A percentile compares a stretch with the other conserved stretches of the same genome.
phyloP scores from a whole-genome alignment of 2,329 filamentous ascomycete genomes.

The Anthostomella pinea region DNA sequence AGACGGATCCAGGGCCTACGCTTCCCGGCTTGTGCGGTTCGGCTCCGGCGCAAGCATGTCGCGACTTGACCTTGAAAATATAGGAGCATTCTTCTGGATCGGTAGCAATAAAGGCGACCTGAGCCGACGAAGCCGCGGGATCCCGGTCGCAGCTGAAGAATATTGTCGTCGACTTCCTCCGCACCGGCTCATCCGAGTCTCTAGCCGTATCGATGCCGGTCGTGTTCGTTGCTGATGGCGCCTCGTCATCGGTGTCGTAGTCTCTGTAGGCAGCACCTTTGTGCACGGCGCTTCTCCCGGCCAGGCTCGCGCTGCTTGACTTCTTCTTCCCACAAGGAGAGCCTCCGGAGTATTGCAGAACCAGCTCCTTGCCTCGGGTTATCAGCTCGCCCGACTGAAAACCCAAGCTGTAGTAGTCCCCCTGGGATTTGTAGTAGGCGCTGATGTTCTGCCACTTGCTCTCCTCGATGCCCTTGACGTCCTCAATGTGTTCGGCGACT shows the following conservation, averaged over 20 bases:
- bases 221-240: slow-evolving; percentile 11
- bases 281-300: slow-evolving; percentile 32
- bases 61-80: slow-evolving; percentile 88
- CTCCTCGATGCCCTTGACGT: slow-evolving; percentile 63
- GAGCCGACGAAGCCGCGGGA: slow-evolving; percentile 63
- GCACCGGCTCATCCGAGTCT: slow-evolving; percentile 27
- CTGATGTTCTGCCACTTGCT: slow-evolving; percentile 68
- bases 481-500: slow-evolving; percentile 63
- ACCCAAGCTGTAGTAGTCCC: slow-evolving; percentile 72
- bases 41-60: slow-evolving; percentile 70
- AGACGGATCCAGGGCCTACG: slow-evolving; percentile 71
- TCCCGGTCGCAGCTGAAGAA: slow-evolving; percentile 92
- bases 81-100: slow-evolving; percentile 91
- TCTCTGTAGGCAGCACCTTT: slow-evolving; percentile 34
- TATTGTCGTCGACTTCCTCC: slow-evolving; percentile 79
- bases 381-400: slow-evolving; percentile 54
- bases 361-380: slow-evolving; percentile 68
- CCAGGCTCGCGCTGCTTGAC: slow-evolving; percentile 31
- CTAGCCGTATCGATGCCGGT: slow-evolving; percentile 21
- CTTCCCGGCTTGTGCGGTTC: slow-evolving; percentile 71
- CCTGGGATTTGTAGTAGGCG: slow-evolving; percentile 68
- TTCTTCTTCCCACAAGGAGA: slow-evolving; percentile 64
- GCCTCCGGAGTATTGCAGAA: slow-evolving; percentile 73
- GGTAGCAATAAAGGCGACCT: slow-evolving; percentile 76
- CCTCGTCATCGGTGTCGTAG: slow-evolving; percentile 32